A percentile compares a stretch with the other conserved stretches of the same genome.
Conservation (phyloP, 83 land plant genomes). For the Picea abies region DNA sequence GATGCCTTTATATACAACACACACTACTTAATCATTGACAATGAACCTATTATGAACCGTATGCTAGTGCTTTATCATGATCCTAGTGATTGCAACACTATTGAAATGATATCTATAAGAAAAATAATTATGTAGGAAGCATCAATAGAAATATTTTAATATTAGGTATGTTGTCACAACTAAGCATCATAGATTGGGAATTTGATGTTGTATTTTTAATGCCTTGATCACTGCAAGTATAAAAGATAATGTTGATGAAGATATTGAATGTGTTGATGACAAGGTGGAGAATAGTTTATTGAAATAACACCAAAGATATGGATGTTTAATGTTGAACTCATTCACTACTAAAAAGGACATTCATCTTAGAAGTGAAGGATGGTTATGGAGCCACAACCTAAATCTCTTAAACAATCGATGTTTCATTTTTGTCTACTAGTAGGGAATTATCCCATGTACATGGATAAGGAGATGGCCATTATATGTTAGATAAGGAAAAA, state of each 20-base stretch:
- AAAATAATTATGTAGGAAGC: not conserved
- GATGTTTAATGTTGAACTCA: not conserved
- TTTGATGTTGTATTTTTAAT: not conserved
- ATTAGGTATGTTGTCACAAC: not conserved
- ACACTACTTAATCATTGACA: slow-evolving; percentile 12
- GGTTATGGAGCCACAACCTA: not conserved
- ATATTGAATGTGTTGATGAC: too few species aligned
- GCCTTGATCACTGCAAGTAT: not conserved
- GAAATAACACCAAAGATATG: not conserved
- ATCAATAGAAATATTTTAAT: not conserved
- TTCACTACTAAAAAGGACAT: not conserved
- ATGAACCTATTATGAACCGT: not conserved
- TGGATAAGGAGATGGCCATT: not conserved
- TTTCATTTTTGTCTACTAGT: not conserved
- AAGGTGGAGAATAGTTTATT: not conserved
- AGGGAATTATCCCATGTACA: not conserved
- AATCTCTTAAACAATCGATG: not conserved
- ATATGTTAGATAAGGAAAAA: not conserved
- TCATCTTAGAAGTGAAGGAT: not conserved
- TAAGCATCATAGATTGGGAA: not conserved
- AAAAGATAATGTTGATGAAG: slow-evolving; percentile 1
- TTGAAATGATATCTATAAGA: not conserved
- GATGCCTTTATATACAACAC: not conserved
- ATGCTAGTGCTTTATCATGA: slow-evolving; percentile 4
- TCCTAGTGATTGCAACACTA: not conserved